These are phyloP conservation scores for Yamadazyma dushanensis DNA, from an alignment of 1,139 yeast genomes.

Conservation along the genomic window DNA sequence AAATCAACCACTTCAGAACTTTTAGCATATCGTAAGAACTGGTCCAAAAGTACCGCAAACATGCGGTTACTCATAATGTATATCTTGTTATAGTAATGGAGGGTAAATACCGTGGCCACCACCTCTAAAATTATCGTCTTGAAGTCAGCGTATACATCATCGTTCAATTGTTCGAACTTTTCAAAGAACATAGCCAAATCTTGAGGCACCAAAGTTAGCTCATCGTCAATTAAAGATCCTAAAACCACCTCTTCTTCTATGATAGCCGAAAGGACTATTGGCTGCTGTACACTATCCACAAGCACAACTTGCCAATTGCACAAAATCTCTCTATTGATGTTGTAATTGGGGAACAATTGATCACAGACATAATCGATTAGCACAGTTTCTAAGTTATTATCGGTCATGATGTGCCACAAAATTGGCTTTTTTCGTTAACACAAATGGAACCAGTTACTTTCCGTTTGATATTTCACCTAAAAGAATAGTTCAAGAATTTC, in stretches of 20 bases:
- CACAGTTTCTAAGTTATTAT: not conserved
- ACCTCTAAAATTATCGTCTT: slow-evolving; percentile 33
- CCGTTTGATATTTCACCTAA: too few species aligned
- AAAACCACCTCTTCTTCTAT: slow-evolving; percentile 27
- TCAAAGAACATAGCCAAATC: slow-evolving; percentile 18
- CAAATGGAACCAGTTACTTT: too few species aligned
- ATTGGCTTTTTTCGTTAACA: too few species aligned
- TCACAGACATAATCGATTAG: slow-evolving; percentile 25
- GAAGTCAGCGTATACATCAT: slow-evolving; percentile 29
- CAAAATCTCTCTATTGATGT: slow-evolving; percentile 30
- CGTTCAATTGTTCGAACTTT: slow-evolving; percentile 21
- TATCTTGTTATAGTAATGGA: slow-evolving; percentile 27
- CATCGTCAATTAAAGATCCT: slow-evolving; percentile 11
- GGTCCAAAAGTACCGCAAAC: slow-evolving; percentile 23
- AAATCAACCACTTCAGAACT: not conserved
- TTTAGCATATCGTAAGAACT: slow-evolving; percentile 14
- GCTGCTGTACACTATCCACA: slow-evolving; percentile 23
- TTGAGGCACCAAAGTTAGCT: slow-evolving; percentile 6
- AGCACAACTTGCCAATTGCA: slow-evolving; percentile 42
- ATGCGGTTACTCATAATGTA: slow-evolving; percentile 21
- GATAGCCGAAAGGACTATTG: slow-evolving; percentile 19
- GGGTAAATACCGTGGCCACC: slow-evolving; percentile 23
- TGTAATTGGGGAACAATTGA: slow-evolving; percentile 23
- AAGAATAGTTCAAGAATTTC: too few species aligned
- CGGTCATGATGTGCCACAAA: not conserved